These are phyloP conservation scores for Clavispora santaluciae DNA, from an alignment of 805 yeast species.

Conservation along the genomic window DNA sequence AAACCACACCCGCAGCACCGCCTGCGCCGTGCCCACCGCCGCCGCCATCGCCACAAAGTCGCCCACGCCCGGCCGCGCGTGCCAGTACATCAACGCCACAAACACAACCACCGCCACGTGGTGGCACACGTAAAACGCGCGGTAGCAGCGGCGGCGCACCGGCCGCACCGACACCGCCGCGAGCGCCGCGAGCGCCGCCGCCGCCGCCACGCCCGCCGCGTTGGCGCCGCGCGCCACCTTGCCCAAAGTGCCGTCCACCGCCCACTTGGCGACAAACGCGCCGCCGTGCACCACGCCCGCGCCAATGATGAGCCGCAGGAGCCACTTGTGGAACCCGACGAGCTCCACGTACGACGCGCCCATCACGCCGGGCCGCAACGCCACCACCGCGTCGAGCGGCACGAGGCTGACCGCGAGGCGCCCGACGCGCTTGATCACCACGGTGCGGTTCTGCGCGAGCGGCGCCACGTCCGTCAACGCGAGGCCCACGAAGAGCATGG, in stretches of 20 bases:
- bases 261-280: conserved; percentile 51
- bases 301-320: conserved; percentile 52
- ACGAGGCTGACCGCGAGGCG: conserved; percentile 54
- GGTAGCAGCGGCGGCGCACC: conserved; percentile 48
- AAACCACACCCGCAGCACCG: conserved; percentile 26
- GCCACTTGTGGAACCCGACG: conserved; percentile 64
- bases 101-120: conserved; percentile 44
- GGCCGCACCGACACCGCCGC: conserved; percentile 43
- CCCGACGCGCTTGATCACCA: conserved; percentile 52
- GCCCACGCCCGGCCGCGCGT: conserved; percentile 68
- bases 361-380: conserved; percentile 51
- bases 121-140: conserved; percentile 54
- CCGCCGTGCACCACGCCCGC: conserved; percentile 47
- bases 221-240: conserved; percentile 37
- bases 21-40: conserved; percentile 30
- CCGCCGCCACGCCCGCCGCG: conserved; percentile 48
- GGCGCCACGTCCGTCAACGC: conserved; percentile 30
- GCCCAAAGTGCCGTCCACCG: conserved; percentile 24
- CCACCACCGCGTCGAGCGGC: conserved; percentile 53
- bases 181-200: conserved; percentile 31
- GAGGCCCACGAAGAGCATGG: conserved; percentile 23
- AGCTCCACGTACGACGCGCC: conserved; percentile 48
- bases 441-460: conserved; percentile 26
- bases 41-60: conserved; percentile 22
- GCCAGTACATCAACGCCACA: conserved; percentile 45